These are phyloP conservation scores for Tolypocladium tropicale DNA, from an alignment of 2,329 filamentous ascomycete genomes.

Conservation along the genomic window DNA sequence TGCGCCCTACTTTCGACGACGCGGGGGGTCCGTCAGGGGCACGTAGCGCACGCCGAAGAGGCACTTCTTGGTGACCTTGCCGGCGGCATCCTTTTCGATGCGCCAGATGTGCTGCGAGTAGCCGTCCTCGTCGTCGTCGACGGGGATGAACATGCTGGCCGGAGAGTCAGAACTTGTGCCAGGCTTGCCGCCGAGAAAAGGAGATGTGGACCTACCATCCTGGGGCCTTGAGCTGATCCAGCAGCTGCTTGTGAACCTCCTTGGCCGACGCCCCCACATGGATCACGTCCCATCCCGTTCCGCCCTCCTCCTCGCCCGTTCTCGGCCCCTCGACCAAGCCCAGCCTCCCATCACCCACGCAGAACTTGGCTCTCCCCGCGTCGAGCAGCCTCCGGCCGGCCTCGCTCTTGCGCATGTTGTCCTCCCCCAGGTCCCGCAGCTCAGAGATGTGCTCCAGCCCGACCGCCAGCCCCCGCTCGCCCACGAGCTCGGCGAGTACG, in stretches of 20 bases:
- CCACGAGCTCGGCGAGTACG: slow-evolving; percentile 70
- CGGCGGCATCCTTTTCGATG: slow-evolving; percentile 60
- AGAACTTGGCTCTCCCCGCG: slow-evolving; percentile 56
- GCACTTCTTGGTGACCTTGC: slow-evolving; percentile 48
- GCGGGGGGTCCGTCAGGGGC: slow-evolving; percentile 60
- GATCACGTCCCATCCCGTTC: slow-evolving; percentile 73
- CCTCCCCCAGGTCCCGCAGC: slow-evolving; percentile 50
- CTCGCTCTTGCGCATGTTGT: slow-evolving; percentile 55
- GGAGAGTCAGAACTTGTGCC: background rate
- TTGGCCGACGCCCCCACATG: slow-evolving; percentile 85
- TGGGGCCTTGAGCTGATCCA: slow-evolving; percentile 69
- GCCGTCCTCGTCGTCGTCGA: slow-evolving; percentile 42
- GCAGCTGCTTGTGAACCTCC: slow-evolving; percentile 58
- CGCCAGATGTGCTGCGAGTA: slow-evolving; percentile 59
- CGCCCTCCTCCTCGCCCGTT: slow-evolving; percentile 35
- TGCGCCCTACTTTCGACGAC: background rate
- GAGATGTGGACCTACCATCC: slow-evolving; percentile 46
- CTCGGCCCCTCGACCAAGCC: slow-evolving; percentile 42
- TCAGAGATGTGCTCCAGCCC: slow-evolving; percentile 65
- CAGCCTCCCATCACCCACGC: slow-evolving; percentile 63
- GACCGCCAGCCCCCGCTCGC: slow-evolving; percentile 42
- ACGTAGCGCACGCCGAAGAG: slow-evolving; percentile 68
- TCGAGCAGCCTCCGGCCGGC: slow-evolving; percentile 51
- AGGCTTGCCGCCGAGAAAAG: background rate
- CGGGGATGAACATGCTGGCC: slow-evolving; percentile 66